Evolutionary conservation across 2,329 filamentous ascomycete species (phyloP).

Genomic region (Aspergillus cejpii): DNA sequence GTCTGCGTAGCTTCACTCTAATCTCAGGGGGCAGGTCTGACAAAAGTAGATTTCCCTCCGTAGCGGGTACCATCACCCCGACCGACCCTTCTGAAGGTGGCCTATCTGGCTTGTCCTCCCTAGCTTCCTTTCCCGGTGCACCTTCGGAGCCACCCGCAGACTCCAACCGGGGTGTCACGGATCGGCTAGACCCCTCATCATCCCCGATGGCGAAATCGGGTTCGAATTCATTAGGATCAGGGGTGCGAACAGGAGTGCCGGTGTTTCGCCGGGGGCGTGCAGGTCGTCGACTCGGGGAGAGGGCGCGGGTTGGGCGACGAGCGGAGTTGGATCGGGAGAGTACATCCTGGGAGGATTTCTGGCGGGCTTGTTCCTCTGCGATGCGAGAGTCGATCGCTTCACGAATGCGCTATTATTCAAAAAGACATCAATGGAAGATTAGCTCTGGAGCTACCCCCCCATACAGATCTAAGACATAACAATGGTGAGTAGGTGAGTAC

Average conservation of each 20-base stretch:
- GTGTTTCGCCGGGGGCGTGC: slow-evolving; percentile 33
- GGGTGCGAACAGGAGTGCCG: slow-evolving; percentile 49
- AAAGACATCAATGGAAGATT: not conserved
- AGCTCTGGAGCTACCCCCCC: slow-evolving; percentile 4
- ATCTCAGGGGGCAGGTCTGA: slow-evolving; percentile 67
- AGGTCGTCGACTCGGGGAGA: slow-evolving; percentile 25
- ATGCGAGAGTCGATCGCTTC: slow-evolving; percentile 81
- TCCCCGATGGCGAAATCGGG: slow-evolving; percentile 82
- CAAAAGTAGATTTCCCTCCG: slow-evolving; percentile 22
- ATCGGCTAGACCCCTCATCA: slow-evolving; percentile 60
- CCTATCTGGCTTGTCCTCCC: slow-evolving; percentile 19
- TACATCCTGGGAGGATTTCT: slow-evolving; percentile 48
- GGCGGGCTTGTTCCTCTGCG: slow-evolving; percentile 82
- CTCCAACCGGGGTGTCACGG: slow-evolving; percentile 52
- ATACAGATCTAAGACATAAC: no score
- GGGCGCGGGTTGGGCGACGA: slow-evolving; percentile 33
- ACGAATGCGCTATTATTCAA: slow-evolving; percentile 60
- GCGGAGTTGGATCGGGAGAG: slow-evolving; percentile 41
- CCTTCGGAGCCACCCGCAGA: slow-evolving; percentile 32
- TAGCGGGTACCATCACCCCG: slow-evolving; percentile 20
- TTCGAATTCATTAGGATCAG: slow-evolving; percentile 83
- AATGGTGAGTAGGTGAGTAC: no score
- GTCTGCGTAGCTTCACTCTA: slow-evolving; percentile 65
- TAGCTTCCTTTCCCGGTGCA: slow-evolving; percentile 17
- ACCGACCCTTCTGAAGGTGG: slow-evolving; percentile 16